Evolutionary conservation across 2,329 filamentous ascomycete species (phyloP).

Genomic region (Capronia coronata): DNA sequence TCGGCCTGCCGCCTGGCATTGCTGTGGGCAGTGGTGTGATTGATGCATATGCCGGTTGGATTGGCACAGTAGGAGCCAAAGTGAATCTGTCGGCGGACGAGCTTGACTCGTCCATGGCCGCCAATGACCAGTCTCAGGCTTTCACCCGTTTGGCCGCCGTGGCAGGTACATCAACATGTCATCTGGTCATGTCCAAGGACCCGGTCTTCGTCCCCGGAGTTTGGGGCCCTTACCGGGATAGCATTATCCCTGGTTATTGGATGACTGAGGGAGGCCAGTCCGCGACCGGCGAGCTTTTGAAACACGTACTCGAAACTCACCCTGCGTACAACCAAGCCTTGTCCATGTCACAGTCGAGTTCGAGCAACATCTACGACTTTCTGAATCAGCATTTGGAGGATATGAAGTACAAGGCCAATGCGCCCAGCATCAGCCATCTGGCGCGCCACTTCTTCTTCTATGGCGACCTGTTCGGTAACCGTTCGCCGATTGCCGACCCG

Average conservation of each 20-base stretch:
- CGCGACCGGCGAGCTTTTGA: conserved; percentile 87
- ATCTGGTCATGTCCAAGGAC: conserved; percentile 88
- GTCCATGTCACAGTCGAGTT: conserved; percentile 71
- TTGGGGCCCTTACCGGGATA: conserved; percentile 95
- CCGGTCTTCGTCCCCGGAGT: conserved; percentile 92
- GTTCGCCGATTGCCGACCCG: conserved; percentile 84
- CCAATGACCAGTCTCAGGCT: conserved; percentile 84
- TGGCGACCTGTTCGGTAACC: conserved; percentile 93
- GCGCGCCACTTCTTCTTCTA: conserved; percentile 98
- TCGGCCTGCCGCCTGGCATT: conserved; percentile 79
- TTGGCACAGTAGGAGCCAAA: conserved; percentile 96
- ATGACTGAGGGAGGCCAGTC: conserved; percentile 96
- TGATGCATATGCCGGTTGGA: conserved; percentile 97
- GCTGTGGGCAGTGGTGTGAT: conserved; percentile 95
- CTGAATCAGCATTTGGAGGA: conserved; percentile 80
- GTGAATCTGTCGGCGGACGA: conserved; percentile 66
- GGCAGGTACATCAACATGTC: conserved; percentile 93
- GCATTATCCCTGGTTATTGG: conserved; percentile 86
- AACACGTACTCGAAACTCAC: conserved; percentile 92
- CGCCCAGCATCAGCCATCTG: conserved; percentile 75
- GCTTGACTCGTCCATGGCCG: conserved; percentile 59
- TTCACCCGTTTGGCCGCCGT: conserved; percentile 90
- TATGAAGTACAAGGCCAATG: conserved; percentile 60
- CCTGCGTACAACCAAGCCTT: conserved; percentile 77
- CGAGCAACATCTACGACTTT: conserved; percentile 90